Base-by-base conservation (phyloP, 139 green algal species). In the Tetradesmus obliquus region DNA sequence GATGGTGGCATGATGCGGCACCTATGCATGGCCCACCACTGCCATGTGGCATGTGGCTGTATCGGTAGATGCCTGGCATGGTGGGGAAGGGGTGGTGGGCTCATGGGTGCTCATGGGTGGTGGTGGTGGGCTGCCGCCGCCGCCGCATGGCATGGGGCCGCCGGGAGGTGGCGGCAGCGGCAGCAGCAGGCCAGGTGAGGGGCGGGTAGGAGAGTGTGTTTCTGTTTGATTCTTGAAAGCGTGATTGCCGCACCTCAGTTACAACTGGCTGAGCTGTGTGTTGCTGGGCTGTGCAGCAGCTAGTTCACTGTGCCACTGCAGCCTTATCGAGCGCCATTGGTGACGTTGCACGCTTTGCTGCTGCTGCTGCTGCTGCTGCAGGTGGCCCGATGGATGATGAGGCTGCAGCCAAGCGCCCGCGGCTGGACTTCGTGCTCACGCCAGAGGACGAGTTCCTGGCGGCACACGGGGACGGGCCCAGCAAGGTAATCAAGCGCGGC, bases 361-460 rank as follows among this genome's bases (percentile, higher is more conserved):
- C 62, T 79, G 84, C 57, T 79, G 84, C n/a, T 79, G 84, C 84
- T 88, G 79, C 22, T 6, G n/a, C 57, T 24, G 66, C 66, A 76
- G 66, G 66, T 24, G 66, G 66, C 15, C 66, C 66, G 66, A 3
- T 76, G 66, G 84, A 71, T 2, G 32, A 81, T 45, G 76, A 84
- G 85, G 62, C 91, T 72, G 84, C 91, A 84, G 15, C 54, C 66
- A 62, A 82, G 85, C 62, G 85, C 2, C 62, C 85, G 15, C 17
- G 85, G 45, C 32, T 89, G 10, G 95, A 97, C 55, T 97, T 97
- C 89, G 96, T 98, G 92, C 93, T 98, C 58, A 91, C 95, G 72
- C 87, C 95, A 2, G 97, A 98, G 91, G 96, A 97, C 58, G 96
- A 98, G 91, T 98, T 97, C 93, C 82, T 97, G 91, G 93, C 94